A percentile compares a stretch with the other conserved stretches of the same genome.
These are phyloP conservation scores for Phytomonas serpens DNA, from an alignment of 208 protist species.

Conservation along the genomic window DNA sequence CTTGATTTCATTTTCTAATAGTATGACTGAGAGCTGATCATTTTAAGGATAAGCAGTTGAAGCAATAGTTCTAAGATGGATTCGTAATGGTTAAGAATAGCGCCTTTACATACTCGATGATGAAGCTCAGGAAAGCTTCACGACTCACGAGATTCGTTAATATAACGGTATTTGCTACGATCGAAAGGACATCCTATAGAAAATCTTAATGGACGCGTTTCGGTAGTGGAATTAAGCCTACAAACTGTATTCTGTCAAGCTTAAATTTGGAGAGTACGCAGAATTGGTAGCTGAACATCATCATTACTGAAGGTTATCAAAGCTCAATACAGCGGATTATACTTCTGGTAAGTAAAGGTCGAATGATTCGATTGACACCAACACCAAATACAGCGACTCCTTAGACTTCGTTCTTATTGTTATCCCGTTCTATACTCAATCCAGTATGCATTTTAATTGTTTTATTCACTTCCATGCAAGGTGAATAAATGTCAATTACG, in stretches of 20 bases:
- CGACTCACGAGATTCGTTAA: not conserved
- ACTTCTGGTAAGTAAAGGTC: not conserved
- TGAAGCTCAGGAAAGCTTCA: not conserved
- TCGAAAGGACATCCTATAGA: not conserved
- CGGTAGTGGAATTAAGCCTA: not conserved
- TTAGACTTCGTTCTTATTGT: not conserved
- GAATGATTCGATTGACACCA: not conserved
- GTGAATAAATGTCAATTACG: not conserved
- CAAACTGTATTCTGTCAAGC: not conserved
- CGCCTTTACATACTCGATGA: not conserved
- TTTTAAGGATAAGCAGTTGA: not conserved
- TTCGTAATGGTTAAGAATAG: not conserved
- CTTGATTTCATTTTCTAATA: not conserved
- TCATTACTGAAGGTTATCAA: not conserved
- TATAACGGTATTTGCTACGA: not conserved
- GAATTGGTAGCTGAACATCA: not conserved
- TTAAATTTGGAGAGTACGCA: not conserved
- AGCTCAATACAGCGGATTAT: not conserved
- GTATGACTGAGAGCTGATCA: not conserved
- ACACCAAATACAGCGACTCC: not conserved
- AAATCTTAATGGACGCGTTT: not conserved
- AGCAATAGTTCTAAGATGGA: not conserved
- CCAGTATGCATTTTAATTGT: not conserved
- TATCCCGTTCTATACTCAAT: not conserved
- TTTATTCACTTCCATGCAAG: not conserved